Evolutionary conservation across 2,329 filamentous ascomycete genomes (phyloP).

Genomic region (Alternaria gansuensis): DNA sequence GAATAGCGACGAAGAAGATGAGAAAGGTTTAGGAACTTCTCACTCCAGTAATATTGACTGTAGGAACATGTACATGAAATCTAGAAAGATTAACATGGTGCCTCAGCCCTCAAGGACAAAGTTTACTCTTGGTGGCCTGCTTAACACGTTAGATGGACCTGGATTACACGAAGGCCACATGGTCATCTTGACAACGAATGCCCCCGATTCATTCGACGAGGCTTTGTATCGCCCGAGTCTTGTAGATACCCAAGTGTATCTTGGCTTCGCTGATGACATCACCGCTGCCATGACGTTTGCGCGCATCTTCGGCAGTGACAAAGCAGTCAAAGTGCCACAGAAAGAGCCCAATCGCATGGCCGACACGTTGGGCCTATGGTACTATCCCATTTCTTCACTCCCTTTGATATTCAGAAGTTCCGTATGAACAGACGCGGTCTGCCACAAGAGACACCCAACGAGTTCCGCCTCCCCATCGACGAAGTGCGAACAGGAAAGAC

Average conservation of each 20-base stretch:
- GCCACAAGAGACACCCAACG: not conserved
- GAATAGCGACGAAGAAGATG: not conserved
- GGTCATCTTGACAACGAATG: constrained; percentile 9
- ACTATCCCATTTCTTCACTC: not conserved
- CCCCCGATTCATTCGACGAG: constrained; percentile 1
- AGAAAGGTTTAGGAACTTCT: not conserved
- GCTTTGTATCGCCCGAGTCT: constrained; percentile 6
- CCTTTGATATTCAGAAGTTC: not conserved
- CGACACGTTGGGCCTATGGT: not conserved
- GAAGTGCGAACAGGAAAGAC: not conserved
- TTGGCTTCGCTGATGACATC: not conserved
- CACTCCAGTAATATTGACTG: not conserved
- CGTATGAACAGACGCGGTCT: constrained; percentile 3
- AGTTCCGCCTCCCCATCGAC: not conserved
- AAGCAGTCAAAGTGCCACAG: not conserved
- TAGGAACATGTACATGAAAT: not conserved
- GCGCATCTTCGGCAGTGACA: not conserved
- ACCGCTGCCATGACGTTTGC: not conserved
- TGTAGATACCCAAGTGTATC: constrained; percentile 4
- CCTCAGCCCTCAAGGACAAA: not conserved
- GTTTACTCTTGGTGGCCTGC: constrained; percentile 9
- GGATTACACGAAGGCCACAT: constrained; percentile 5
- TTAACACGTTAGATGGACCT: constrained; percentile 4
- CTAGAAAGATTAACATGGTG: not conserved
- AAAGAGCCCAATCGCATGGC: not conserved